Evolutionary conservation across 495 filamentous ascomycete species (phyloP), one percentile per base, ranked within the genome.

Genomic region (Recurvomyces mirabilis): DNA sequence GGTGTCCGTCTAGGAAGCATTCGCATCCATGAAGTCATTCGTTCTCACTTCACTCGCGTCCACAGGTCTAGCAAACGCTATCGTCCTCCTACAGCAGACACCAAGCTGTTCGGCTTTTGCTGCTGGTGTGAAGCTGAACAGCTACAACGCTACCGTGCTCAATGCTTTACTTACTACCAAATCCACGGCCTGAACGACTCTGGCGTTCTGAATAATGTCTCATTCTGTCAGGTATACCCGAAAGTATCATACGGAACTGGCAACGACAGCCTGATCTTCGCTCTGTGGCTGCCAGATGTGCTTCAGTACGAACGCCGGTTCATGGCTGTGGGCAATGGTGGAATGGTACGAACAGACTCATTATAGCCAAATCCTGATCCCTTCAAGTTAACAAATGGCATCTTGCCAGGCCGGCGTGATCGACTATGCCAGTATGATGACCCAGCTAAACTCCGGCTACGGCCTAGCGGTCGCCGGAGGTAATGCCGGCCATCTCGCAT

Each of bases 401-500:
- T n/a, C n/a, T n/a, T n/a, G n/a, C n/a, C n/a, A n/a, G n/a, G 65
- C 65, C 10, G 65, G 65, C 12, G 52, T 43, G 9, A 62, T 68
- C 47, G 54, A 55, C 24, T 51, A 52, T 18, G 29, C 21, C 15
- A 49, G 47, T 15, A 60, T 66, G 59, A 38, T 62, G 19, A 32
- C 35, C 7, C 50, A 61, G 28, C 43, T 66, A 3, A 64, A 66
- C 29, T 37, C 43, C 36, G 65, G 64, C 18, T 22, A 41, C 24
- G 45, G 45, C 12, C 65, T 55, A 34, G 62, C 60, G 6, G 62
- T 66, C 3, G 60, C 59, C 13, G 64, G 62, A 11, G 58, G 62
- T 7, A 48, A 66, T 46, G 41, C 44, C 1, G 63, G 64, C 1
- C 63, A 67, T 47, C 37, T 45, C 4, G 47, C 53, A 0, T 38